Evolutionary conservation across 495 filamentous ascomycete species (phyloP), one percentile per base, ranked within the genome.

Genomic region (Penicillium macrosclerotiorum): DNA sequence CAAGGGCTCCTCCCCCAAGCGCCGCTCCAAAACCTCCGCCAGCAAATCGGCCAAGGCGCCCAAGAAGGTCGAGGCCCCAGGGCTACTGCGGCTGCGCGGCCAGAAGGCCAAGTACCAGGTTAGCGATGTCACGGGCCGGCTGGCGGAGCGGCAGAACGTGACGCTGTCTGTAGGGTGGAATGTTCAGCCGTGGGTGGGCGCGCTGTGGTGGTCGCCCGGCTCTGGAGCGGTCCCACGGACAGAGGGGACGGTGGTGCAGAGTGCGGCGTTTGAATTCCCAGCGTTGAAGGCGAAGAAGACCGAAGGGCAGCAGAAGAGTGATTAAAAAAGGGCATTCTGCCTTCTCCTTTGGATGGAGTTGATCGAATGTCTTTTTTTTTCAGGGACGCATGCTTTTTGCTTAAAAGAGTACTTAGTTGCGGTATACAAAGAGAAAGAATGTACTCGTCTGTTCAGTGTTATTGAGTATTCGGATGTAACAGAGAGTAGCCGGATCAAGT

Each of bases 121-220:
- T 62, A 91, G 89, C 8, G 89, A 95, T 65, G 84, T 90, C 16
- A 78, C 80, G 7, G 87, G 89, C 38, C 78, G 77, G 58, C 68
- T 96, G 49, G 85, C 87, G 30, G 75, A 81, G 54, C 64, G 76
- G 16, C 66, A 72, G 29, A 86, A 95, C 69, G 88, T 90, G 43
- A 85, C 80, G 23, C 70, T 98, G 37, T 76, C 77, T 42, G 75
- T 96, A 30, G 82, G 89, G 45, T 98, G 91, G 83, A 96, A 96
- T 75, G 87, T 96, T 48, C 93, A 98, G 79, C 93, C 93, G 25
- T 96, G 91, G 89, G 89, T 97, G 16, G 93, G 93, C 16, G 71
- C 84, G 17, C 65, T 97, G 70, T 82, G 82, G 20, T 96, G 91
- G 92, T 80, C 80, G 63, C 60, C 63, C 54, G 57, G 60, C 14